phyloP scores from a whole-genome alignment of 805 yeast genomes.

The Blastobotrys terrestris region DNA sequence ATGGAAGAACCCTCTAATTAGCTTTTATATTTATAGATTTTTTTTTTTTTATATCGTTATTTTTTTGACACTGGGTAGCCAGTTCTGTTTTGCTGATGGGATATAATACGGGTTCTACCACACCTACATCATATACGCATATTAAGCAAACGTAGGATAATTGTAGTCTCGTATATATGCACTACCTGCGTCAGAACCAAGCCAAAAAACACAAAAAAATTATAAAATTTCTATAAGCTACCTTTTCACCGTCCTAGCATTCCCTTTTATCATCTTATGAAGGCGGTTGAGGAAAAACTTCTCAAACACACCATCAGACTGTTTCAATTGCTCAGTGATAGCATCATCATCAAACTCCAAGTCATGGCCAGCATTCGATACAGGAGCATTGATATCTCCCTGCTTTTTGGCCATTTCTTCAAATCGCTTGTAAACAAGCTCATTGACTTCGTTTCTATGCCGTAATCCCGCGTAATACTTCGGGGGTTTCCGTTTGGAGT shows the following conservation, averaged over 20 bases:
- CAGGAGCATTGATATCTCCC: background rate
- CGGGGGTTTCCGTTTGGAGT: background rate
- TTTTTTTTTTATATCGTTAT: too few relatives aligned
- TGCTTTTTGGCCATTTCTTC: background rate
- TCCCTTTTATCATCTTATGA: background rate
- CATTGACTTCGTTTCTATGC: background rate
- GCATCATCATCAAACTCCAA: background rate
- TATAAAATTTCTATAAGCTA: too few relatives aligned
- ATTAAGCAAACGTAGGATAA: too few relatives aligned
- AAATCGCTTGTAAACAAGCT: background rate
- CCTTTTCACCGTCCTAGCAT: too few relatives aligned
- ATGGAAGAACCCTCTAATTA: slow-evolving; percentile 45
- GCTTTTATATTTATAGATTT: background rate
- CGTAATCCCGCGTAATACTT: background rate
- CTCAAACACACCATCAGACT: background rate
- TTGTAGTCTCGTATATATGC: too few relatives aligned
- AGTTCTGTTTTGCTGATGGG: too few relatives aligned
- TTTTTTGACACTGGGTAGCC: too few relatives aligned
- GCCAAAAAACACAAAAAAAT: too few relatives aligned
- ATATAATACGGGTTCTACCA: too few relatives aligned
- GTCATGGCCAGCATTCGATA: background rate
- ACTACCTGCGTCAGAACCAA: too few relatives aligned
- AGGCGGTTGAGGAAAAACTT: background rate
- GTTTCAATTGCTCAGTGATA: background rate
- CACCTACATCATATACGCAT: too few relatives aligned